Evolutionary conservation across 2,329 filamentous ascomycete genomes (phyloP), one percentile per base, ranked within the genome.

Genomic region (Fusarium incarnatum): DNA sequence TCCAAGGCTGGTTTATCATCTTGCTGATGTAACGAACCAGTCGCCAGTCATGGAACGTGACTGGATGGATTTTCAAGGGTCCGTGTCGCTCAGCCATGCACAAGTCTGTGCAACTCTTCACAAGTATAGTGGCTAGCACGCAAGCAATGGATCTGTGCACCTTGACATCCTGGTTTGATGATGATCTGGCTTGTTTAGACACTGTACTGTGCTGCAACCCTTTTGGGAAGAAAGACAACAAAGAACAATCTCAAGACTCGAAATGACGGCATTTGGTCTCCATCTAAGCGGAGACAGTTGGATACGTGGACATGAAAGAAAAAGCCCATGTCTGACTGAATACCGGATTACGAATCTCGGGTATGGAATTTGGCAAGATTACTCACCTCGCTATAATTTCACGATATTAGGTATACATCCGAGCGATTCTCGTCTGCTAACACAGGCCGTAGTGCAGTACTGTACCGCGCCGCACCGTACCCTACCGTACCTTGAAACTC

Each of bases 221-320:
- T 41, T 58, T 70, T 50, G 32, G 67, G 57, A 41, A 49, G 55
- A 70, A 70, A 67, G 59, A 71, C 56, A 71, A 71, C 64, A 69
- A 66, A 60, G 16, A 63, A 32, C 60, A 65, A 53, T 28, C 48
- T 66, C 44, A 32, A 67, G 11, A 61, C 49, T 54, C 52, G 27
- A 56, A 54, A 67, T 66, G 62, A 50, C 56, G 48, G 42, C 62
- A 66, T 66, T 41, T 66, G 44, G 53, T 53, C 56, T 67, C 67
- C 50, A 49, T 46, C 22, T 37, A 28, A 16, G 49, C 53, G 47
- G 63, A 40, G 56, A 46, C 23, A 8, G 8, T 25, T 25, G 30
- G 32, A 64, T 64, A 64, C 59, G 60, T 64, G 52, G 61, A 47
- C 50, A 42, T 16, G 15, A 44, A 27, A 34, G 20, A 12, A 41